These are phyloP conservation scores for Herpetospermum pedunculosum DNA, from an alignment of 306 rosid species.

Conservation along the genomic window DNA sequence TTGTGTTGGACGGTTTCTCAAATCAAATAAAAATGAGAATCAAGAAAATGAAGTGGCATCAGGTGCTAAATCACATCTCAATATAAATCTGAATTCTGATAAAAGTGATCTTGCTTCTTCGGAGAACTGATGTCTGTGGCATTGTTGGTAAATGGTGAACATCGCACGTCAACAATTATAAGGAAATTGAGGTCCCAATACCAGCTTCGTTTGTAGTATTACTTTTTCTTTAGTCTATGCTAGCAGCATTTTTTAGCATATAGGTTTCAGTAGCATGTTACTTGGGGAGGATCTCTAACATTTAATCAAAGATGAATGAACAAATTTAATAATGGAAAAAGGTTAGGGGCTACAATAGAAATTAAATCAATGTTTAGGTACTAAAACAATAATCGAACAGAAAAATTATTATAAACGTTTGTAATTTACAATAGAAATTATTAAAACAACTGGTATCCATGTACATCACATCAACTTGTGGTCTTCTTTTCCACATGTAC, in stretches of 20 bases:
- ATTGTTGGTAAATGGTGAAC: slow-evolving; percentile 9
- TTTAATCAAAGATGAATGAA: background rate
- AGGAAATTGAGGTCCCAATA: slow-evolving; percentile 17
- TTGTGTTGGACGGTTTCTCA: slow-evolving; percentile 87
- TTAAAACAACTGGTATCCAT: background rate
- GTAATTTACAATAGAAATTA: background rate
- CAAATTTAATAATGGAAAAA: background rate
- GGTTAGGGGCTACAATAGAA: background rate
- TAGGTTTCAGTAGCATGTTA: slow-evolving; percentile 44
- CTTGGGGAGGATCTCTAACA: slow-evolving; percentile 35
- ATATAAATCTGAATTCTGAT: slow-evolving; percentile 52
- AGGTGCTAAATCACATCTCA: slow-evolving; percentile 38
- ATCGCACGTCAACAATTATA: slow-evolving; percentile 8
- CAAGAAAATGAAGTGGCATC: slow-evolving; percentile 40
- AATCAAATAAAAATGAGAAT: slow-evolving; percentile 60
- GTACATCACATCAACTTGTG: background rate
- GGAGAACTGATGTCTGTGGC: slow-evolving; percentile 29
- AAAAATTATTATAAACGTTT: background rate
- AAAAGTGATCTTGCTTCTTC: slow-evolving; percentile 44
- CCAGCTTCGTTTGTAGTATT: slow-evolving; percentile 18
- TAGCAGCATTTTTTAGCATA: slow-evolving; percentile 32
- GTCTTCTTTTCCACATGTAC: background rate
- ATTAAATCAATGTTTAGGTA: background rate
- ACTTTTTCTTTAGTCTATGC: slow-evolving; percentile 31
- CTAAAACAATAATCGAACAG: background rate